Evolutionary conservation across 106 monocot genomes (phyloP), one percentile per base, ranked within the genome.

Genomic region (Triglochin maritima): DNA sequence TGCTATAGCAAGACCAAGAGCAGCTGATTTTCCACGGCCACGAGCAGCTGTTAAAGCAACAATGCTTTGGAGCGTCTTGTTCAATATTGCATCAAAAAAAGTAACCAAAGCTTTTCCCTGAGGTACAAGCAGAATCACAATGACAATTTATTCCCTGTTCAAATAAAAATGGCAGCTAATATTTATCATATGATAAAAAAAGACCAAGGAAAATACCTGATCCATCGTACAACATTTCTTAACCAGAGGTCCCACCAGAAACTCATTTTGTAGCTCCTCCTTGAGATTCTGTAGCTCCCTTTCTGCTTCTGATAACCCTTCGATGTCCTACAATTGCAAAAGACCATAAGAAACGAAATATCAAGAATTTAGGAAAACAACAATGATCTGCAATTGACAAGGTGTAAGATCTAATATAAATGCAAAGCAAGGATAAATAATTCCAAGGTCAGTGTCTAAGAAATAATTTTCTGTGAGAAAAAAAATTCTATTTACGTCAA

Each of bases 21-120:
- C 88, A 74, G 98, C 98, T 51, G 98, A 98, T 79, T 98, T 98
- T 3, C 98, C 98, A 52, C 98, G 91, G 57, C 98, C 98, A 49
- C 98, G 88, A 59, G 88, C 76, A 76, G 98, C 98, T 72, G 78
- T 87, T 47, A 98, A 78, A 50, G 98, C 98, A 70, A 98, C 82
- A 42, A 82, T 92, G 69, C 82, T 81, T 80, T 82, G 80, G 58
- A 92, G 81, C 64, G 88, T 83, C 54, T 98, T 98, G 54, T 89
- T 88, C 56, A 92, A 70, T 47, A 98, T 73, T 44, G 98, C 85
- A 81, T 92, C 84, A 55, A 98, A 81, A 51, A 98, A 98, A 54
- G 84, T 82, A 63, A 82, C 81, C 17, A 98, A 82, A 58, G 88
- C 91, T 62, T 88, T 89, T 69, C 86, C 91, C 98, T 98, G 54